Percentiles rank a stretch among this genome's conserved stretches.
Evolutionary conservation across 2,329 filamentous ascomycete species (phyloP).

Genomic region (Aspergillus tanneri): DNA sequence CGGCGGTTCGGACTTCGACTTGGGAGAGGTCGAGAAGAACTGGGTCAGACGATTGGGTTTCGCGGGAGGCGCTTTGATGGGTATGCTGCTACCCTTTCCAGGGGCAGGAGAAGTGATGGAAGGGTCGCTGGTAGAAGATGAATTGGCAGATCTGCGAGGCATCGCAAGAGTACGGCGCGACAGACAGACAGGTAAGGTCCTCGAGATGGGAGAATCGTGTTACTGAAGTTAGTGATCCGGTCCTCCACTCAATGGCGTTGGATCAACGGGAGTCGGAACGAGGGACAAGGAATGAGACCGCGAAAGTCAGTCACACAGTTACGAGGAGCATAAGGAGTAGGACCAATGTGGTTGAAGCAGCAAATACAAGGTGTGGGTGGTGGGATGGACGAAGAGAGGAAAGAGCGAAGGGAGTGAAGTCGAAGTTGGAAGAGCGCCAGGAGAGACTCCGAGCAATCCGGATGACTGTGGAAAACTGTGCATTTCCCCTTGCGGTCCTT

Average conservation of each 20-base stretch:
- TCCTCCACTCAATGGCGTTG: not conserved
- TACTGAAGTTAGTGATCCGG: not conserved
- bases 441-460: conserved; percentile 2
- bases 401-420: not conserved
- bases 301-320: not conserved
- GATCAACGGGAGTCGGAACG: not conserved
- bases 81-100: conserved; percentile 56
- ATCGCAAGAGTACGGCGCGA: conserved; percentile 48
- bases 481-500: no score
- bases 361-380: not conserved
- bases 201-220: not conserved
- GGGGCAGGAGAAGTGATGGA: conserved; percentile 50
- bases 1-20: conserved; percentile 63
- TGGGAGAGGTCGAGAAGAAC: conserved; percentile 79
- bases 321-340: not conserved
- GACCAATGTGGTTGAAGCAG: no score
- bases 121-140: conserved; percentile 56
- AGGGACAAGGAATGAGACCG: not conserved
- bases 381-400: not conserved
- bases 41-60: conserved; percentile 77
- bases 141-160: conserved; percentile 62
- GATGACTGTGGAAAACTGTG: no score
- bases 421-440: not conserved
- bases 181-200: no score
- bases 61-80: conserved; percentile 50